phyloP scores from a whole-genome alignment of 2,329 filamentous ascomycete species.

The Didymella glomerata region DNA sequence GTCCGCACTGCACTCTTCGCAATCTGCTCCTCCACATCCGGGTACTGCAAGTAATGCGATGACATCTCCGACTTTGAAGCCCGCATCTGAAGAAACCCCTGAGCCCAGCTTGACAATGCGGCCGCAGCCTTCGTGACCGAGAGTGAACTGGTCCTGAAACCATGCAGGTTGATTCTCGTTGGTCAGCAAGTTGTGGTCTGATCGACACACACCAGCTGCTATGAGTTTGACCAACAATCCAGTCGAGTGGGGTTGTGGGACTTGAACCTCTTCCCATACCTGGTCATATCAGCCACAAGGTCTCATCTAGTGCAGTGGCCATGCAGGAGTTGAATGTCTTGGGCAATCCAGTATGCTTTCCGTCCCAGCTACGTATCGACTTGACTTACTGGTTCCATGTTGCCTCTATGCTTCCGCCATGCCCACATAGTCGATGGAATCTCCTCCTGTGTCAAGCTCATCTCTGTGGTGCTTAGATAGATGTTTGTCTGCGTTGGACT shows the following conservation, averaged over 20 bases:
- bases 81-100: not conserved
- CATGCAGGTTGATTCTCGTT: not conserved
- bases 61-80: not conserved
- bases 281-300: not conserved
- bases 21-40: not conserved
- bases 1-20: not conserved
- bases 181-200: not conserved
- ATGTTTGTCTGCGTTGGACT: not conserved
- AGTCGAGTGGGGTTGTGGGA: not conserved
- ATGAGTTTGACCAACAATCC: not conserved
- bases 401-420: slow-evolving; percentile 34
- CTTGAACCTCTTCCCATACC: not conserved
- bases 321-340: not conserved
- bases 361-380: not conserved
- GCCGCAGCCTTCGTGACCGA: not conserved
- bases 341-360: not conserved
- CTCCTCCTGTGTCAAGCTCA: not conserved
- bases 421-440: slow-evolving; percentile 29
- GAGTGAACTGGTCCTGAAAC: not conserved
- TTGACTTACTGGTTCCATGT: slow-evolving; percentile 29
- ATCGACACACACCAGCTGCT: not conserved
- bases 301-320: not conserved
- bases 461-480: not conserved
- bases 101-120: not conserved
- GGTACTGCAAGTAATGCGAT: not conserved